Base-by-base conservation (phyloP, 148 eudicot genomes). In the Cornus florida region DNA sequence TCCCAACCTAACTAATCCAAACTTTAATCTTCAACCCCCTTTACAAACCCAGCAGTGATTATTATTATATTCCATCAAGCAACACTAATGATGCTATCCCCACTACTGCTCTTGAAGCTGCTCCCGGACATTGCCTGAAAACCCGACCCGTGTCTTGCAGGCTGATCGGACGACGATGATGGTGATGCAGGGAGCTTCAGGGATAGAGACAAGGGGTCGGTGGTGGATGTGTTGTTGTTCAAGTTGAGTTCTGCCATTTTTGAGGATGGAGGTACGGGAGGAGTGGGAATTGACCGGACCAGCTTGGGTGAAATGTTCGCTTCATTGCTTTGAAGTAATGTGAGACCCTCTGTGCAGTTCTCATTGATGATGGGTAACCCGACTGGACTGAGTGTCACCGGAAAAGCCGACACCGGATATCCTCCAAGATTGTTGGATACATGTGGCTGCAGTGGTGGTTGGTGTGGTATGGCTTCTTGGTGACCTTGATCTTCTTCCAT, bases 61-160 rank as follows among this genome's bases (percentile, higher is more conserved):
- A 67, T 46, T 24, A 74, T 74, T 53, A 3, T 60, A 72, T 56
- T 33, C 69, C 76, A 75, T 89, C 83, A 94, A 69, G 98, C 96
- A 77, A 94, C 98, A 79, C 91, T 92, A 71, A 94, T 90, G 24
- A 92, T 90, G 83, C 87, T 90, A 79, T 94, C 98, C 46, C 96
- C 92, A 85, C 83, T 84, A 68, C 86, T 83, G 67, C 87, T 80
- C 31, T 59, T 86, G 69, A 93, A 91, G 76, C 91, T 82, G 22
- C 28, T 28, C 28, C 86, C 77, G 16, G 87, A 62, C 82, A 82
- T 79, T n/a, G 84, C 74, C 67, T 87, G 86, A 62, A 79, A 86
- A 1, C 73, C 69, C 23, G 86, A 41, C 31, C 86, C 74, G 16
- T 77, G 82, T 70, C 86, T 82, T 3, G 83, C 82, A 23, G 88